phyloP scores from a whole-genome alignment of 257 asterid species.

The Asclepias syriaca region DNA sequence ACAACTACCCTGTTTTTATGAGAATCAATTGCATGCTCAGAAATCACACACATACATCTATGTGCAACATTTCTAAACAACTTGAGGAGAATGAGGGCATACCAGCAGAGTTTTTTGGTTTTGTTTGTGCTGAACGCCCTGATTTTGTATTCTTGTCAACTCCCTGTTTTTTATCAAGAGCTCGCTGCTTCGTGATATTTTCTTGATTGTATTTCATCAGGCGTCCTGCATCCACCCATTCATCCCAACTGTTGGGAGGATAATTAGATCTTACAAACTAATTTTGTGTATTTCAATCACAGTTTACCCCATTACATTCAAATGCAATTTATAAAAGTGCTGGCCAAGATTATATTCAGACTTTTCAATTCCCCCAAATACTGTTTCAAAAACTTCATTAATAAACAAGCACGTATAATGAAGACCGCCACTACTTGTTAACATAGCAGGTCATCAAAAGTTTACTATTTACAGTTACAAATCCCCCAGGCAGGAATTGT shows the following conservation, averaged over 20 bases:
- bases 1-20: background rate
- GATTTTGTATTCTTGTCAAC: slow-evolving; percentile 61
- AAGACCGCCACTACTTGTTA: background rate
- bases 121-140: slow-evolving; percentile 69
- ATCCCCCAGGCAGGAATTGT: slow-evolving; percentile 10
- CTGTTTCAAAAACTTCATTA: background rate
- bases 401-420: background rate
- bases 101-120: slow-evolving; percentile 79
- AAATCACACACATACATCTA: background rate
- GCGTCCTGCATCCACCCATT: slow-evolving; percentile 87
- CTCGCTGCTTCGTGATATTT: slow-evolving; percentile 67
- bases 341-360: background rate
- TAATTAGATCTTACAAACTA: slow-evolving; percentile 21
- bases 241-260: slow-evolving; percentile 85
- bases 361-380: background rate
- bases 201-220: slow-evolving; percentile 77
- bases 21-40: background rate
- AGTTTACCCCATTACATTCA: background rate
- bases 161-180: slow-evolving; percentile 77
- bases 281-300: background rate
- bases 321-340: background rate
- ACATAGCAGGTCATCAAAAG: background rate
- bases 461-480: background rate
- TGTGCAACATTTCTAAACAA: background rate
- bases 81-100: slow-evolving; percentile 12